Evolutionary conservation across 345 rosid genomes (phyloP).

Genomic region (Durio zibethinus): DNA sequence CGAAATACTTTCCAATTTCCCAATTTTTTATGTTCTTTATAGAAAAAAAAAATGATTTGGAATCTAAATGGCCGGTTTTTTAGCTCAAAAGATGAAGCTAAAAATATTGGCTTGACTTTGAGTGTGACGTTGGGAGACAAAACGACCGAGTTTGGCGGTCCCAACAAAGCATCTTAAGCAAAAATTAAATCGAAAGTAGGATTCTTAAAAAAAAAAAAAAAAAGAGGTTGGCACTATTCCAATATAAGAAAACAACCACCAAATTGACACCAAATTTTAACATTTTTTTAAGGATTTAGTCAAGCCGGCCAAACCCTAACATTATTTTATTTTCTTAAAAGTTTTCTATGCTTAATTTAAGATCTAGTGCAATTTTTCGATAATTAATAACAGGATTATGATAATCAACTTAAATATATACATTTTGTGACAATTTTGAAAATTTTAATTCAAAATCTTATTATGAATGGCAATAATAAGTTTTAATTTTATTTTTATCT

Average conservation of each 20-base stretch:
- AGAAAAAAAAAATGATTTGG: neutral
- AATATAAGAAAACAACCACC: neutral
- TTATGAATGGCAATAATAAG: neutral
- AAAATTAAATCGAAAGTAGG: neutral
- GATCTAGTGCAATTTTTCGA: no score
- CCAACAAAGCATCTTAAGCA: constrained; percentile 13
- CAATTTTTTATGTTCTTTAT: neutral
- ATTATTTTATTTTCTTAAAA: neutral
- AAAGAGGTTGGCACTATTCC: neutral
- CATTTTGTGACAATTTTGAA: neutral
- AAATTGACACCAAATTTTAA: constrained; percentile 12
- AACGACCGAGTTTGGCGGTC: constrained; percentile 21
- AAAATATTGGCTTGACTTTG: neutral
- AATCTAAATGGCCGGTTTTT: constrained; percentile 11
- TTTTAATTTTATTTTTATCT: neutral
- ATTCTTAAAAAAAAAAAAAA: neutral
- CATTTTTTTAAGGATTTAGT: constrained; percentile 4
- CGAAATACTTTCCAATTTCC: neutral
- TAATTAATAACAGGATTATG: neutral
- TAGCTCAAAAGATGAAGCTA: constrained; percentile 10
- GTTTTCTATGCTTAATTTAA: neutral
- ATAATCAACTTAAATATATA: neutral
- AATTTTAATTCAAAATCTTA: neutral
- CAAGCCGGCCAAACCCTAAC: constrained; percentile 33
- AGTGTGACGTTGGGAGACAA: neutral